Percentiles rank a stretch among this genome's conserved stretches.
Conservation (phyloP, 208 protist genomes). For the Leishmania tarentolae region DNA sequence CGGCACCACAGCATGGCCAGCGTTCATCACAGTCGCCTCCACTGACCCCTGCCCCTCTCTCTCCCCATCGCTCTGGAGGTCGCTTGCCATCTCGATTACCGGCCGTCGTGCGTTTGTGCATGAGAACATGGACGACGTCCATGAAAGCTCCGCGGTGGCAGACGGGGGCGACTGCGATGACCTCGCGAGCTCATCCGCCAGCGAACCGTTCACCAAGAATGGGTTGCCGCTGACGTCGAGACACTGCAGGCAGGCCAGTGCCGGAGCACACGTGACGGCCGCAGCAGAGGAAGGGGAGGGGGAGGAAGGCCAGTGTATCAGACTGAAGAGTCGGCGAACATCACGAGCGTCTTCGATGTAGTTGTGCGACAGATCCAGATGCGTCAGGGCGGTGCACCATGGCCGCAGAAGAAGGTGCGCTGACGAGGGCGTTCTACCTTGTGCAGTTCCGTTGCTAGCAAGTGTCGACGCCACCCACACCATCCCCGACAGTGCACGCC, state of each 20-base stretch:
- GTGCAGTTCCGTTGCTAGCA: neutral
- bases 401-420: constrained; percentile 7
- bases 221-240: constrained; percentile 39
- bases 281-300: neutral
- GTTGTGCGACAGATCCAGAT: constrained; percentile 40
- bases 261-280: neutral
- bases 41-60: neutral
- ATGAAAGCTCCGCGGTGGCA: too few species aligned
- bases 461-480: constrained; percentile 2
- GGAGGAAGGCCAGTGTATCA: constrained; percentile 2
- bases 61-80: neutral
- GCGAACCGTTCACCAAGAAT: constrained; percentile 38
- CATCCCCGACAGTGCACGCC: constrained; percentile 5
- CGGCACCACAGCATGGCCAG: neutral
- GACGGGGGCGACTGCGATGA: neutral
- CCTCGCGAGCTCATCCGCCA: constrained; percentile 15
- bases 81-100: neutral
- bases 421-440: neutral
- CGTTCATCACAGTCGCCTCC: neutral
- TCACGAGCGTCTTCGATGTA: constrained; percentile 33
- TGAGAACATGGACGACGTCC: too few species aligned
- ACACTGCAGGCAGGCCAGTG: constrained; percentile 16
- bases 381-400: constrained; percentile 28
- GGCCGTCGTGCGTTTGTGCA: constrained; percentile 8
- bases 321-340: constrained; percentile 10